phyloP scores from a whole-genome alignment of 345 rosid species.

The Kernera saxatilis region DNA sequence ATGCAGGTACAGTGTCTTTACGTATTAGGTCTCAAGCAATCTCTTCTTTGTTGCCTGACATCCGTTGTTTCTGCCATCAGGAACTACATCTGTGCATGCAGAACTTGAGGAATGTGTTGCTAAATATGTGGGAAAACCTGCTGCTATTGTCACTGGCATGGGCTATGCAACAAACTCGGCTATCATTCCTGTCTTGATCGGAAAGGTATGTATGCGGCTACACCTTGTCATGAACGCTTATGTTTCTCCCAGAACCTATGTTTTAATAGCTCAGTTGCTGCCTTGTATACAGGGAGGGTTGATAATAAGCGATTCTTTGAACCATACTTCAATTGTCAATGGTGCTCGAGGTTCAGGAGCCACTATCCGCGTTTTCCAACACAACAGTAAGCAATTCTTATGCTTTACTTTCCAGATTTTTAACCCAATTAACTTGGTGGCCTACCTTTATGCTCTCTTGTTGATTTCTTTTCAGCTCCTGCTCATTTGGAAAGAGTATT shows the following conservation, averaged over 20 bases:
- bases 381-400: conserved; percentile 66
- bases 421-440: not conserved
- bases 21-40: not conserved
- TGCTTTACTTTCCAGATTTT: not conserved
- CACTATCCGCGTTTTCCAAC: conserved; percentile 87
- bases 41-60: conserved; percentile 8
- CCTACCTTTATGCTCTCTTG: conserved; percentile 6
- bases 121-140: conserved; percentile 82
- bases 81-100: conserved; percentile 66
- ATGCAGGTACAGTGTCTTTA: conserved; percentile 58
- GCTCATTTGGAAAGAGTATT: conserved; percentile 88
- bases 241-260: not conserved
- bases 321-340: conserved; percentile 91
- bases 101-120: conserved; percentile 86
- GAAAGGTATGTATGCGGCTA: conserved; percentile 54
- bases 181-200: conserved; percentile 78
- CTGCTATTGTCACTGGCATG: conserved; percentile 87
- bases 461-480: conserved; percentile 51
- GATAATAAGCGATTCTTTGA: conserved; percentile 89
- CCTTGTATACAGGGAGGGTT: conserved; percentile 61
- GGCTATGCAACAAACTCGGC: conserved; percentile 87
- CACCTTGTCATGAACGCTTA: not conserved
- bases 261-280: conserved; percentile 1
- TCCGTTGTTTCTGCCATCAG: conserved; percentile 33
- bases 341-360: conserved; percentile 99